Conservation (phyloP, 768 basidiomycete species). For the Podaxis pistillaris region DNA sequence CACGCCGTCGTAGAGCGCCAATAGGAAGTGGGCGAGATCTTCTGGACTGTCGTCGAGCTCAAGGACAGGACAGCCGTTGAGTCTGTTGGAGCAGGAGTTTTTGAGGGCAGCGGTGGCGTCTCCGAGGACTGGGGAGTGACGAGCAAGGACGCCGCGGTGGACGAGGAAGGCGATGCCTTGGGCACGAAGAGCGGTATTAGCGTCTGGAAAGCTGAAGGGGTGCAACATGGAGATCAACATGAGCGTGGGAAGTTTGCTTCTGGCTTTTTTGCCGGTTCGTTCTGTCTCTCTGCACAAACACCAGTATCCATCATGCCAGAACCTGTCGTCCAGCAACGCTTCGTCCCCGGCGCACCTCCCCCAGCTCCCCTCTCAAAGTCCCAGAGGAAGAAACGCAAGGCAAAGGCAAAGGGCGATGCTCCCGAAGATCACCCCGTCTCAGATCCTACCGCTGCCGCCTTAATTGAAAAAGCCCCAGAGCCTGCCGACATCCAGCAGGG, state of each 20-base stretch:
- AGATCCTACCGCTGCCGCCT: constrained; percentile 44
- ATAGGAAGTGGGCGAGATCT: constrained; percentile 58
- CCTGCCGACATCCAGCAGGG: constrained; percentile 45
- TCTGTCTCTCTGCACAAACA: constrained; percentile 2
- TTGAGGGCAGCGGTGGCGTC: constrained; percentile 34
- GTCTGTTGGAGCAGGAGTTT: constrained; percentile 19
- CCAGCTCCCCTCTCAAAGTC: constrained; percentile 58
- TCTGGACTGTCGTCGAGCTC: constrained; percentile 52
- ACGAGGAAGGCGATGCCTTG: constrained; percentile 63
- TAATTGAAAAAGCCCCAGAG: constrained; percentile 51
- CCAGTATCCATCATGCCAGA: constrained; percentile 36
- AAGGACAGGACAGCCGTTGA: constrained; percentile 61
- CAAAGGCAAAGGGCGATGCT: constrained; percentile 44
- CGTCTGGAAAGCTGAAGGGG: constrained; percentile 63
- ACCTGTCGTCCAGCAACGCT: constrained; percentile 38
- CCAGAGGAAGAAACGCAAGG: constrained; percentile 69
- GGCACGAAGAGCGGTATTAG: constrained; percentile 64
- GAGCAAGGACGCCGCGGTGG: constrained; percentile 61
- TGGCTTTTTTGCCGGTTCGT: background rate
- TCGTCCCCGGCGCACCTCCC: constrained; percentile 78
- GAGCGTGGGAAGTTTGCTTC: background rate
- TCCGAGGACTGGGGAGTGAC: constrained; percentile 56
- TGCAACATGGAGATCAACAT: constrained; percentile 26
- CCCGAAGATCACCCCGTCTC: constrained; percentile 45
- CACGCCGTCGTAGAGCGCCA: constrained; percentile 72